Conservation (phyloP, 2,329 filamentous ascomycete genomes). For the Penicillium sp. region DNA sequence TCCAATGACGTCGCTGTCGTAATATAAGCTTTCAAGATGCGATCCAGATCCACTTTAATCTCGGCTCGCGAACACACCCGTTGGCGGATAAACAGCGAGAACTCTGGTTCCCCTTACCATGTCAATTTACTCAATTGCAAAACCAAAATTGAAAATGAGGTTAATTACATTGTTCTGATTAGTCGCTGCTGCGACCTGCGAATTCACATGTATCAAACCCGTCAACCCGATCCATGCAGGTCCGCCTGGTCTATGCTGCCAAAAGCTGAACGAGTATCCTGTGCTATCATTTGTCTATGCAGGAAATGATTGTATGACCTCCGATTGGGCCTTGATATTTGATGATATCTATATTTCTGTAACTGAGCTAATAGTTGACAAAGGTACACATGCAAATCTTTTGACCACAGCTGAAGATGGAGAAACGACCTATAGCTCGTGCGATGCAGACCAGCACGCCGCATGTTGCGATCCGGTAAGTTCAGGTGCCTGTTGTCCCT, state of each 20-base stretch:
- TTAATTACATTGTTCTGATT: neutral
- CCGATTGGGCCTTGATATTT: neutral
- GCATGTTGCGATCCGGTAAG: slow-evolving; percentile 15
- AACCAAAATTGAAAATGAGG: neutral
- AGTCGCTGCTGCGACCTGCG: neutral
- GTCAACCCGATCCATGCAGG: slow-evolving; percentile 11
- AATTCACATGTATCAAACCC: slow-evolving; percentile 9
- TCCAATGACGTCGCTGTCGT: neutral
- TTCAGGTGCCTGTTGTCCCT: neutral
- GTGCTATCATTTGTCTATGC: slow-evolving; percentile 8
- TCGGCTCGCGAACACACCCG: neutral
- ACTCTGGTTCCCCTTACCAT: neutral
- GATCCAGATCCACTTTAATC: neutral
- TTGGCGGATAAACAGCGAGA: neutral
- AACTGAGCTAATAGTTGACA: neutral
- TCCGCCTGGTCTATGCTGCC: slow-evolving; percentile 6
- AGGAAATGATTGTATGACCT: slow-evolving; percentile 5
- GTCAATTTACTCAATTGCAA: neutral
- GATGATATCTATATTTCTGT: neutral
- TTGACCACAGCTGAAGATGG: slow-evolving; percentile 5
- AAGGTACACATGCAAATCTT: slow-evolving; percentile 6
- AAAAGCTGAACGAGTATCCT: slow-evolving; percentile 2
- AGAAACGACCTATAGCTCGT: slow-evolving; percentile 9
- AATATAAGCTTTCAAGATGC: neutral
- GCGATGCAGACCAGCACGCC: slow-evolving; percentile 2